phyloP scores from a whole-genome alignment of 2,329 filamentous ascomycete genomes.

The Rhinocladiella mackenziei region DNA sequence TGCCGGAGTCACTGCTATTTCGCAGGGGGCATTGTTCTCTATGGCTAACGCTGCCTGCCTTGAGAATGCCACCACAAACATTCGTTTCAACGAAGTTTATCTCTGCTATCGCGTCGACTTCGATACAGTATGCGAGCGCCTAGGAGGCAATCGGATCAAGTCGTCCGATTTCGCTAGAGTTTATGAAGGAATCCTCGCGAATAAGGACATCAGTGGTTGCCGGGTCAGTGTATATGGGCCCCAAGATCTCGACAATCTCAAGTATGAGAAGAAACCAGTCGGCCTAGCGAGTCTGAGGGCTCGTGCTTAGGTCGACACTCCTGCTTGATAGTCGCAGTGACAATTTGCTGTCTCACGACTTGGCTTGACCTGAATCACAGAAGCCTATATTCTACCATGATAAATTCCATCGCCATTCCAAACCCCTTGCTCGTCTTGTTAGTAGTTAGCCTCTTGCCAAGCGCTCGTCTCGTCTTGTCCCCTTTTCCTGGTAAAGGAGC shows the following conservation, averaged over 20 bases:
- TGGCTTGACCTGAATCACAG: no score
- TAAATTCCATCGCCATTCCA: no score
- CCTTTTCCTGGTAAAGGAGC: no score
- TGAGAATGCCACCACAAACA: conserved; percentile 33
- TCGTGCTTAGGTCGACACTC: no score
- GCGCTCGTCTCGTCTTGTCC: no score
- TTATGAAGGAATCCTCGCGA: conserved; percentile 21
- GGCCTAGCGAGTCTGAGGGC: no score
- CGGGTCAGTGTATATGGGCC: conserved; percentile 14
- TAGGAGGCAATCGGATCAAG: conserved; percentile 19
- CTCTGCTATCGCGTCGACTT: conserved; percentile 29
- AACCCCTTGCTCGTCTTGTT: no score
- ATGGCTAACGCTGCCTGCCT: conserved; percentile 33
- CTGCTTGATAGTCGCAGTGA: no score
- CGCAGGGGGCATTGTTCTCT: conserved; percentile 40
- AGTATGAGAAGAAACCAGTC: conserved; percentile 6
- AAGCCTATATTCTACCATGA: no score
- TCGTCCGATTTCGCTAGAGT: conserved; percentile 24
- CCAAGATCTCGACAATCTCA: conserved; percentile 12
- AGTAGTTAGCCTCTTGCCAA: no score
- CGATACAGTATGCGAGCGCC: conserved; percentile 22
- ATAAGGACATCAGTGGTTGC: conserved; percentile 17
- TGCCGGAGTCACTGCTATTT: conserved; percentile 30
- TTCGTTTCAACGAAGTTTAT: conserved; percentile 43
- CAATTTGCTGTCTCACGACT: no score